phyloP scores from a whole-genome alignment of 2,329 filamentous ascomycete species.

The Rutstroemia sp. region DNA sequence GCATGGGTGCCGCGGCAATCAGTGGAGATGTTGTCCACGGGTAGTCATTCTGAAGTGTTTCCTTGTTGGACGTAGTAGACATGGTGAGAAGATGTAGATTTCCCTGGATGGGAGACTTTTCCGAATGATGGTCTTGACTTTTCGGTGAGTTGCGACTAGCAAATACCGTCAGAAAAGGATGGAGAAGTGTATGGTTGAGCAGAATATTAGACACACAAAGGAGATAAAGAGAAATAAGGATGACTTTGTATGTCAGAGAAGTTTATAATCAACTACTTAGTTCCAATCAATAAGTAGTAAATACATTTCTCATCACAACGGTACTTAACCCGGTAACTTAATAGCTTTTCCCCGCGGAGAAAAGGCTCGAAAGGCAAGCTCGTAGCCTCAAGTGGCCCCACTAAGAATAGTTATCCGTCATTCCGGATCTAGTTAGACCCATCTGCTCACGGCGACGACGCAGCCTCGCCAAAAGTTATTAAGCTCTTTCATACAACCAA shows the following conservation, averaged over 20 bases:
- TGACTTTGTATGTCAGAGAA: no score
- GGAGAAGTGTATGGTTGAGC: no score
- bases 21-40: slow-evolving; percentile 28
- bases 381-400: background rate
- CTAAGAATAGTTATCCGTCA: background rate
- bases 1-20: slow-evolving; percentile 61
- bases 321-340: no score
- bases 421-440: background rate
- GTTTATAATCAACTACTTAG: no score
- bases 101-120: background rate
- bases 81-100: slow-evolving; percentile 1
- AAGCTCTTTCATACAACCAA: background rate
- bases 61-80: background rate
- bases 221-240: no score
- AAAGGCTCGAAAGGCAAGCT: background rate
- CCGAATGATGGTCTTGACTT: no score
- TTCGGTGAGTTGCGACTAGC: no score
- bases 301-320: no score
- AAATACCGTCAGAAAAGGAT: no score
- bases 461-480: background rate
- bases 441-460: background rate
- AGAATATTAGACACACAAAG: no score
- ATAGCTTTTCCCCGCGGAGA: no score
- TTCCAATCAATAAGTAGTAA: no score
- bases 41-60: slow-evolving; percentile 9